A percentile compares a stretch with the other conserved stretches of the same genome.
These are phyloP conservation scores for Trypanosoma avium DNA, from an alignment of 208 protist species.

Conservation along the genomic window DNA sequence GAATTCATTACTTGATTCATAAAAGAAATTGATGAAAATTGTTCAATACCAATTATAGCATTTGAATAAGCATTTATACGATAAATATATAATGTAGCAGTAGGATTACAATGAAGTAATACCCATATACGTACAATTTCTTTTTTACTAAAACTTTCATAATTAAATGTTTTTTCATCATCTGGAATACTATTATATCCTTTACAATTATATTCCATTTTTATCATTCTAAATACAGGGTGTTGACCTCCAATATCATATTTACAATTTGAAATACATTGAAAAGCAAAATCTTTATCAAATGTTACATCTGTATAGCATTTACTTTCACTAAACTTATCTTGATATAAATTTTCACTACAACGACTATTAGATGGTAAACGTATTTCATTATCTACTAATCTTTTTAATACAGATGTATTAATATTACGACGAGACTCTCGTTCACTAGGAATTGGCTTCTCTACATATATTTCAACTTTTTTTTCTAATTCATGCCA, in stretches of 20 bases:
- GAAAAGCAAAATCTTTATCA: conserved; percentile 13
- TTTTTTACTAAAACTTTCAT: conserved; percentile 49
- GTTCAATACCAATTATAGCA: conserved; percentile 37
- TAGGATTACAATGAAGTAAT: conserved; percentile 60
- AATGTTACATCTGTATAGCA: conserved; percentile 27
- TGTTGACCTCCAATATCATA: conserved; percentile 16
- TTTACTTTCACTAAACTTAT: conserved; percentile 1
- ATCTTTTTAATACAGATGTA: conserved; percentile 22
- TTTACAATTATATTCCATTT: conserved; percentile 73
- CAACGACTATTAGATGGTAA: conserved; percentile 27
- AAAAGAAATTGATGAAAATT: conserved; percentile 24
- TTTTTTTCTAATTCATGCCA: conserved; percentile 11
- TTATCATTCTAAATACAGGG: conserved; percentile 60
- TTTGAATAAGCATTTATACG: conserved; percentile 53
- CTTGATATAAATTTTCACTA: neutral
- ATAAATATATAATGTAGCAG: conserved; percentile 46
- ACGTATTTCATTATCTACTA: conserved; percentile 25
- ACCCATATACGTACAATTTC: conserved; percentile 54
- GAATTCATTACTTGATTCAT: conserved; percentile 21
- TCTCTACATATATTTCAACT: conserved; percentile 26
- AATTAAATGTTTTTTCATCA: conserved; percentile 29
- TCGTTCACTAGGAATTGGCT: conserved; percentile 16
- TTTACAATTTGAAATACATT: conserved; percentile 19
- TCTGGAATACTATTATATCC: conserved; percentile 27
- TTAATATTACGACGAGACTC: conserved; percentile 30